Conservation (phyloP, 169 alveolate genomes). For the Plasmodium cynomolgi region DNA sequence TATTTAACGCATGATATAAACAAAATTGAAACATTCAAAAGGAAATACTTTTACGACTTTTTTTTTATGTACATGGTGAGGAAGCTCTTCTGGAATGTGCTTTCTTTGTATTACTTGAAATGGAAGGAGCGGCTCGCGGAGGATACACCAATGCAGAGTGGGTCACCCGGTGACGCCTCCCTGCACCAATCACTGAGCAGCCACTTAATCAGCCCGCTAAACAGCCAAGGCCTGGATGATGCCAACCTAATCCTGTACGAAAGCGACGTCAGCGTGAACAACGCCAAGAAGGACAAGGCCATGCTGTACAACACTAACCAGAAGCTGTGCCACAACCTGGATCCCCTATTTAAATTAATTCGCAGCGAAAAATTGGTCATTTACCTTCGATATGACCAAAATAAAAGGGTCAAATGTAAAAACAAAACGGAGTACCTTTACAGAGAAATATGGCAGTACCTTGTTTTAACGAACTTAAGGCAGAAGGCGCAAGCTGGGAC, state of each 20-base stretch:
- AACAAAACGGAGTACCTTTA: slow-evolving; percentile 51
- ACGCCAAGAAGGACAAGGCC: slow-evolving; percentile 12
- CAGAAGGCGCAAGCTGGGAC: background rate
- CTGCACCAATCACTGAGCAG: background rate
- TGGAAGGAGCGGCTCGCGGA: background rate
- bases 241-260: slow-evolving; percentile 36
- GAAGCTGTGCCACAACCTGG: slow-evolving; percentile 14
- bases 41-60: slow-evolving; percentile 68
- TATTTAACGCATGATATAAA: slow-evolving; percentile 49
- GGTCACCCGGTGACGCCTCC: background rate
- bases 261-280: slow-evolving; percentile 62
- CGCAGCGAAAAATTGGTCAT: slow-evolving; percentile 35
- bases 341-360: slow-evolving; percentile 38
- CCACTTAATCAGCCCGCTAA: background rate
- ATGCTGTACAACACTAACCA: slow-evolving; percentile 46
- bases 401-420: slow-evolving; percentile 42
- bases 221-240: background rate
- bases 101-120: slow-evolving; percentile 29
- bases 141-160: background rate
- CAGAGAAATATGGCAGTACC: slow-evolving; percentile 52
- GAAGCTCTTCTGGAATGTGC: slow-evolving; percentile 68
- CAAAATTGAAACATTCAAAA: slow-evolving; percentile 30
- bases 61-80: slow-evolving; percentile 64
- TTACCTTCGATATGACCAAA: slow-evolving; percentile 63
- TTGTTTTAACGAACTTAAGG: slow-evolving; percentile 20